Base-by-base conservation (phyloP, 2,329 filamentous ascomycete species). In the Penicillium expansum region DNA sequence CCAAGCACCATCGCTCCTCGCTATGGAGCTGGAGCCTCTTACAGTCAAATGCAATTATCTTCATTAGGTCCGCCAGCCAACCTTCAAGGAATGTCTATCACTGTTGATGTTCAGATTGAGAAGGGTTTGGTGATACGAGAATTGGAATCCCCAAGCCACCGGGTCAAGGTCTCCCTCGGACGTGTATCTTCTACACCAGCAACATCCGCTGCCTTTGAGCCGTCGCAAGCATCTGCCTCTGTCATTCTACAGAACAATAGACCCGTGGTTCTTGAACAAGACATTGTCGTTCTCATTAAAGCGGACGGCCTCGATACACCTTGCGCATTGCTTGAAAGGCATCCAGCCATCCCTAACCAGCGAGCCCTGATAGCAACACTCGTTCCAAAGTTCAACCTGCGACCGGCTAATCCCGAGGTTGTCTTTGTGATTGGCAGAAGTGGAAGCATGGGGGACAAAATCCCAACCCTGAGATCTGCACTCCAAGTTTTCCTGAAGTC, bases 371-470 rank as follows among this genome's bases (percentile, higher is more conserved):
- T 92, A 87, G 76, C 82, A 0, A 89, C 87, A 0, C 75, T 91
- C 0, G 86, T 91, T 0, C 88, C 88, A 2, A 86, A 84, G 59
- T 90, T 90, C 72, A 77, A 78, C n/a, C 74, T 90, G 0, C 83
- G 84, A 0, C 68, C 79, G 0, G 76, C 80, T 9, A 74, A 71
- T 18, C 81, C 81, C 0, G 88, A 92, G 67, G 80, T 92, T 22
- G 83, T 91, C 18, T 91, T 92, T 62, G 75, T 92, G 5, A 87
- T 86, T 54, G 89, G 92, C 68, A 82, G 87, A 50, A 89, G 86
- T 55, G 87, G 86, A 0, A 89, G 86, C 37, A 82, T 82, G 76
- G 5, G 38, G 4, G 67, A 69, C 35, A 82, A 80, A 44, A 84
- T 85, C 7, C 54, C 49, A 1, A 74, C 81, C 0, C 72, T 83